These are phyloP conservation scores for Xylariaceae sp. DNA, from an alignment of 2,329 filamentous ascomycete species.

Conservation along the genomic window DNA sequence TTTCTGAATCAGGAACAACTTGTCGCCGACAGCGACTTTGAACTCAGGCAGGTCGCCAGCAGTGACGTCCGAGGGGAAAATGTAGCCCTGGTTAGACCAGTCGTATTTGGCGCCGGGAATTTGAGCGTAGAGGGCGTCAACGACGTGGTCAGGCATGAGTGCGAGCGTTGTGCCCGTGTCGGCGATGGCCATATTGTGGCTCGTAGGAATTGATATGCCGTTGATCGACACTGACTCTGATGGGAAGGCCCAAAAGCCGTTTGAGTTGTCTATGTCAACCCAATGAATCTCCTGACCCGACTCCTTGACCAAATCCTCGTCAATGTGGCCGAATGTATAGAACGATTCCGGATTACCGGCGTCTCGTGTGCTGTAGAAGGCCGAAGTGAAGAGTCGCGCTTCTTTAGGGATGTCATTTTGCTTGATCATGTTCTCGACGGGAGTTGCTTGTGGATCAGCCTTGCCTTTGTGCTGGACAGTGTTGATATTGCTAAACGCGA, in stretches of 20 bases:
- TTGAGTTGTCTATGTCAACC: constrained; percentile 56
- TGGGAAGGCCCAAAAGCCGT: constrained; percentile 66
- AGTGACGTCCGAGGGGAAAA: constrained; percentile 54
- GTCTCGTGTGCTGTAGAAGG: constrained; percentile 56
- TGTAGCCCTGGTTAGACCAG: constrained; percentile 54
- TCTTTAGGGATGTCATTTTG: constrained; percentile 43
- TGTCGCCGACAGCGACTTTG: constrained; percentile 59
- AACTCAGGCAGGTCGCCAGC: constrained; percentile 55
- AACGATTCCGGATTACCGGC: constrained; percentile 49
- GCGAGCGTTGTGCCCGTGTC: constrained; percentile 69
- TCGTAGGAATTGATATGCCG: constrained; percentile 46
- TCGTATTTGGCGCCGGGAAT: constrained; percentile 60
- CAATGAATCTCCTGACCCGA: constrained; percentile 55
- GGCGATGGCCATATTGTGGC: constrained; percentile 61
- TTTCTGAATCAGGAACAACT: constrained; percentile 56
- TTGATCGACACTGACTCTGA: constrained; percentile 56
- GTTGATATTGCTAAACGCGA: constrained; percentile 63
- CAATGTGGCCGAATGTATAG: constrained; percentile 72
- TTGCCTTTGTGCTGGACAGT: constrained; percentile 45
- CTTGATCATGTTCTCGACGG: constrained; percentile 66
- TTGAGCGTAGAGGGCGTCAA: constrained; percentile 57
- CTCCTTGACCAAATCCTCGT: constrained; percentile 54
- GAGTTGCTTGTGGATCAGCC: constrained; percentile 53
- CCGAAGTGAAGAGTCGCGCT: constrained; percentile 59
- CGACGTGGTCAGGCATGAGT: constrained; percentile 58